phyloP scores from a whole-genome alignment of 148 eudicot species.

The Nepenthes gracilis region DNA sequence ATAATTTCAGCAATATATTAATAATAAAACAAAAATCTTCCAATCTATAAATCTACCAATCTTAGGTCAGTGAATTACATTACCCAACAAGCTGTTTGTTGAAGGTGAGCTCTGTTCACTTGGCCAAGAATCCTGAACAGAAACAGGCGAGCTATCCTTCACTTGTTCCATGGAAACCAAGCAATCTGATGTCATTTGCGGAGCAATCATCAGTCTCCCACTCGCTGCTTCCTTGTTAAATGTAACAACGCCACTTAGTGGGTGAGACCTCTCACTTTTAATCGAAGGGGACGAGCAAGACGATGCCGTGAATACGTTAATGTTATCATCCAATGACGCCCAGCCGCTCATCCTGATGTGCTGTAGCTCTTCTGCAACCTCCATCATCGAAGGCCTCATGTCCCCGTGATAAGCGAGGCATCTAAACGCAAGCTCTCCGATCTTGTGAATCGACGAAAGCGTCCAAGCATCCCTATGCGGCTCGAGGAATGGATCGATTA shows the following conservation, averaged over 20 bases:
- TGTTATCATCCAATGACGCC: slow-evolving; percentile 45
- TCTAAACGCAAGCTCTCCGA: slow-evolving; percentile 77
- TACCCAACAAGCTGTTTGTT: slow-evolving; percentile 66
- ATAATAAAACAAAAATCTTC: too few species aligned
- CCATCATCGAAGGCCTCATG: slow-evolving; percentile 81
- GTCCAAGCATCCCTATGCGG: slow-evolving; percentile 83
- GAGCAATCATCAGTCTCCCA: slow-evolving; percentile 34
- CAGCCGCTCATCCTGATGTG: slow-evolving; percentile 49
- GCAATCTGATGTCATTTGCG: slow-evolving; percentile 25
- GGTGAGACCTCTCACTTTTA: slow-evolving; percentile 49
- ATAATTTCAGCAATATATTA: too few species aligned
- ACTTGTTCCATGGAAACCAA: slow-evolving; percentile 35
- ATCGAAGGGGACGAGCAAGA: slow-evolving; percentile 55
- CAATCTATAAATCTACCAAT: neutral
- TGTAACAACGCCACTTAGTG: slow-evolving; percentile 10
- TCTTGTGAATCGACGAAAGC: slow-evolving; percentile 56
- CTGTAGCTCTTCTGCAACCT: slow-evolving; percentile 70
- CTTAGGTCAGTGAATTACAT: slow-evolving; percentile 28
- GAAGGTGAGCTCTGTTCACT: slow-evolving; percentile 94
- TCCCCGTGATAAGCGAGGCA: slow-evolving; percentile 78
- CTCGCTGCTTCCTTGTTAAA: slow-evolving; percentile 30
- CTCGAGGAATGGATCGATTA: slow-evolving; percentile 56
- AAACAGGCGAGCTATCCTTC: slow-evolving; percentile 73
- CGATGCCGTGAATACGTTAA: slow-evolving; percentile 50
- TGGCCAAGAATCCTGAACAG: slow-evolving; percentile 78